Evolutionary conservation across 768 basidiomycete genomes (phyloP).

Genomic region (Tylopilus balloui): DNA sequence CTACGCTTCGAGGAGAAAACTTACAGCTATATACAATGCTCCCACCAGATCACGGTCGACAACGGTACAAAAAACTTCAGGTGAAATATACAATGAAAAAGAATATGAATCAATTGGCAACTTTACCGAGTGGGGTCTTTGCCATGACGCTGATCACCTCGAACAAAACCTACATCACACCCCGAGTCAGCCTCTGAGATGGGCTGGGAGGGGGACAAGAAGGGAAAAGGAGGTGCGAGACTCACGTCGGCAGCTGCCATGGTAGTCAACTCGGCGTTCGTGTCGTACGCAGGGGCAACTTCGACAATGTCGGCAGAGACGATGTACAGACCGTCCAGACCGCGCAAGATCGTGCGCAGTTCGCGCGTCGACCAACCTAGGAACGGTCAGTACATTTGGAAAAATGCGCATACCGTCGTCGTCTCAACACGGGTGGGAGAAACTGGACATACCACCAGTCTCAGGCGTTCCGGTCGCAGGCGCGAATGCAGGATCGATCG

Average conservation of each 20-base stretch:
- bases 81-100: too few species aligned
- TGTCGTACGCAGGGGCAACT: slow-evolving; percentile 79
- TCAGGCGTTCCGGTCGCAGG: slow-evolving; percentile 85
- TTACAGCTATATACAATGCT: not conserved
- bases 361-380: slow-evolving; percentile 74
- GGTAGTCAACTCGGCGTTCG: slow-evolving; percentile 57
- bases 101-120: slow-evolving; percentile 19
- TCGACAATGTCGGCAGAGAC: slow-evolving; percentile 84
- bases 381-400: too few species aligned
- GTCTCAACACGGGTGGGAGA: too few species aligned
- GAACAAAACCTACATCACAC: slow-evolving; percentile 52
- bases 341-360: slow-evolving; percentile 69
- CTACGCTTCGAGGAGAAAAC: too few species aligned
- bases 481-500: slow-evolving; percentile 77
- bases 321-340: slow-evolving; percentile 69
- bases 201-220: not conserved
- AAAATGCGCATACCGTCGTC: too few species aligned
- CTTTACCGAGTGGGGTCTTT: slow-evolving; percentile 71
- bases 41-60: not conserved
- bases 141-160: slow-evolving; percentile 78
- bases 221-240: not conserved
- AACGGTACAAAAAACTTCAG: too few species aligned
- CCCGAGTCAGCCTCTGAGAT: slow-evolving; percentile 1
- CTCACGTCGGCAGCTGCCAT: slow-evolving; percentile 60
- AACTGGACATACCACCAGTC: slow-evolving; percentile 51